Base-by-base conservation (phyloP, 148 eudicot genomes). In the Vaccinium vitisidaea region DNA sequence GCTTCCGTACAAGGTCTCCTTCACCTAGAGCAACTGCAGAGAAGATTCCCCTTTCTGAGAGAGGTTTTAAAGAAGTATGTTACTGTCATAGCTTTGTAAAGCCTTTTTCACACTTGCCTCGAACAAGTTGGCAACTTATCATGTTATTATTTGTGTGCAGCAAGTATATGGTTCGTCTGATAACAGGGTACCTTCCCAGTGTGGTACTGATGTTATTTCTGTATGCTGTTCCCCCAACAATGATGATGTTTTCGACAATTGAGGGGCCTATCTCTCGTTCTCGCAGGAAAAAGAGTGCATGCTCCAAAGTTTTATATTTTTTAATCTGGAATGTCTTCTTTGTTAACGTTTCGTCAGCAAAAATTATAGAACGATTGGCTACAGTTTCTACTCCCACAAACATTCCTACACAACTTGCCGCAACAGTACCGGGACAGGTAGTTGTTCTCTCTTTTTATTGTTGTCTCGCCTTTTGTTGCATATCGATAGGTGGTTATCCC, bases 131-230 rank as follows among this genome's bases (percentile, higher is more conserved):
- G 43, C 27, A 82, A 36, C 49, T 82, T 69, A 67, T 65, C 59
- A 30, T 71, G 76, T 87, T 83, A 75, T 58, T 80, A 8, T 32
- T 86, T 73, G 30, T 81, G 63, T 83, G 84, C 93, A 96, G 99
- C 88, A 91, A 82, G 71, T 83, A 86, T 48, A 83, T 92, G 83
- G 86, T 71, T 23, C 88, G 89, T 75, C 52, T 97, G 85, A 90
- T 92, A n/a, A 95, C 97, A 4, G 99, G 99, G 87, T 97, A 97
- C 88, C 92, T 97, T 23, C 99, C 98, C 48, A 92, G 98, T 91
- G 94, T 91, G 82, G 86, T 95, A 86, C 86, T 97, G 88, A 89
- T 92, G 75, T 61, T 92, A 78, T 97, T 97, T 88, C 89, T 93
- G 15, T 94, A 86, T 59, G 86, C 87, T 70, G 98, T 91, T 75